Evolutionary conservation across 2,329 filamentous ascomycete species (phyloP).

Genomic region (Trichoderma semiorbis): DNA sequence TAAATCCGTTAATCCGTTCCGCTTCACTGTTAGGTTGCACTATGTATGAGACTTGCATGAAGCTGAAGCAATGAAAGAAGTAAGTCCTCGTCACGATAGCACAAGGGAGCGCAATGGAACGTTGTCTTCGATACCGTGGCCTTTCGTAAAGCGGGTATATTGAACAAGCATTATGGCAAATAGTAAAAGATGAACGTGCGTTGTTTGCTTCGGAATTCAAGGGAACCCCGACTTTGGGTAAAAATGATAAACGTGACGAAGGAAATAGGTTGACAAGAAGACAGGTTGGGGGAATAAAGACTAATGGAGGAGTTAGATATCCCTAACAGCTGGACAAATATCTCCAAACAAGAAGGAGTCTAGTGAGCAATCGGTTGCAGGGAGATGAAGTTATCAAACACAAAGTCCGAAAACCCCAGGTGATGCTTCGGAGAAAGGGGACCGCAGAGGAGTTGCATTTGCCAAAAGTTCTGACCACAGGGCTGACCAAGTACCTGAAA

Average conservation of each 20-base stretch:
- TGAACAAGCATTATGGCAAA: neutral
- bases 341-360: neutral
- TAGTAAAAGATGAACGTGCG: neutral
- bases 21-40: neutral
- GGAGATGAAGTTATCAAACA: neutral
- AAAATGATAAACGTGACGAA: neutral
- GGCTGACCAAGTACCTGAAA: neutral
- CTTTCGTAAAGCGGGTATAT: neutral
- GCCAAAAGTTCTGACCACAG: neutral
- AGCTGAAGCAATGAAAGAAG: neutral
- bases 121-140: neutral
- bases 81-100: neutral
- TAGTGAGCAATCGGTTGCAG: neutral
- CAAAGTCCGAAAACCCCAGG: neutral
- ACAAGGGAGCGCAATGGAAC: neutral
- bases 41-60: neutral
- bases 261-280: neutral
- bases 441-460: neutral
- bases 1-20: neutral
- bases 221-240: neutral
- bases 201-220: neutral
- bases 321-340: neutral
- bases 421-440: neutral
- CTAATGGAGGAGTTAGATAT: no score
- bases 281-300: neutral